A percentile compares a stretch with the other conserved stretches of the same genome.
Evolutionary conservation across 768 basidiomycete genomes (phyloP).

Genomic region (Suillus tomentosus): DNA sequence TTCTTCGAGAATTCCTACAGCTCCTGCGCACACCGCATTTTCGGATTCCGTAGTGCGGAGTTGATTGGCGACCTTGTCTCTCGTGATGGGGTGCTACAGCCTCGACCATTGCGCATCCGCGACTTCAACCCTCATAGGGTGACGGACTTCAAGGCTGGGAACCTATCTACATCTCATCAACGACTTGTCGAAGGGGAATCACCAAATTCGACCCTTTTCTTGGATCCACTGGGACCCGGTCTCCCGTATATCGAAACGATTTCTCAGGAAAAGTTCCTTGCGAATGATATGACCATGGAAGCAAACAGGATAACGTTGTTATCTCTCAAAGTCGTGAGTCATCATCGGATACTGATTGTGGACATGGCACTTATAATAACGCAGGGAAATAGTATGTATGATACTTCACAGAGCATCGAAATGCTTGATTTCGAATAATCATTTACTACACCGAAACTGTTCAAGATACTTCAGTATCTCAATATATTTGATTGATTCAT

Average conservation of each 20-base stretch:
- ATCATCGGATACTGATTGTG: not conserved
- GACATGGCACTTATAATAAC: not conserved
- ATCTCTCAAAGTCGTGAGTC: not conserved
- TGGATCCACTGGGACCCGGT: not conserved
- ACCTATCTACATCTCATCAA: not conserved
- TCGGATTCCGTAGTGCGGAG: not conserved
- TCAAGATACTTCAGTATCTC: not conserved
- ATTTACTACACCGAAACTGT: not conserved
- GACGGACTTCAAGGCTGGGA: not conserved
- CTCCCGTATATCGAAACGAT: not conserved
- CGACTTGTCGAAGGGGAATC: constrained; percentile 1
- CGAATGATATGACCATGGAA: not conserved
- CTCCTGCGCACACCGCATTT: too few species aligned
- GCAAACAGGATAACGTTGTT: not conserved
- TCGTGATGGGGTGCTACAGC: not conserved
- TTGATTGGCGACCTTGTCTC: not conserved
- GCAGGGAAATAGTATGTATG: not conserved
- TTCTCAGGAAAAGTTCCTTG: not conserved
- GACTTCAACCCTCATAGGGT: constrained; percentile 2
- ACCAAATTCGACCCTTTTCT: not conserved
- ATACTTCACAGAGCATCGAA: not conserved
- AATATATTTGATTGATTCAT: not conserved
- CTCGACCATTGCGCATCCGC: not conserved
- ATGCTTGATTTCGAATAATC: not conserved
- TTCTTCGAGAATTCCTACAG: not conserved